A percentile compares a stretch with the other conserved stretches of the same genome.
Conservation (phyloP, 129 eudicot genomes). For the Scalesia atractyloides region DNA sequence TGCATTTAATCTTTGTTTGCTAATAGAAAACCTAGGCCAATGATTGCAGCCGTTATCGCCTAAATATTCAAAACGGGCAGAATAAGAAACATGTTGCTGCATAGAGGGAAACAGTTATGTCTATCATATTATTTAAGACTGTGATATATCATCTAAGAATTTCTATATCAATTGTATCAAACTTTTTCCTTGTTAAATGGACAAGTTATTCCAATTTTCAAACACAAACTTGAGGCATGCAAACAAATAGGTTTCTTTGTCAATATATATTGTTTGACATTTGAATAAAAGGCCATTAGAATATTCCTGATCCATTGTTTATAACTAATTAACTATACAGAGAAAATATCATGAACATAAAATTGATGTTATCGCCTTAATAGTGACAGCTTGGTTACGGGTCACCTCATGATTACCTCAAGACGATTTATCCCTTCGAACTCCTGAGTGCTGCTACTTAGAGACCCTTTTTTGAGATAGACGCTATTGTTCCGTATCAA, state of each 20-base stretch:
- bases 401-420: conserved; percentile 2
- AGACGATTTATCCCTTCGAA: not conserved
- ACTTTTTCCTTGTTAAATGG: not conserved
- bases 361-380: conserved; percentile 1
- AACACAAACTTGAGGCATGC: not conserved
- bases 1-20: conserved; percentile 16
- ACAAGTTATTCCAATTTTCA: not conserved
- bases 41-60: conserved; percentile 13
- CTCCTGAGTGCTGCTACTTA: not conserved
- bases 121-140: conserved; percentile 10
- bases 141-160: not conserved
- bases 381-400: not conserved
- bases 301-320: conserved; percentile 15
- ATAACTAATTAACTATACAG: conserved; percentile 3
- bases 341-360: conserved; percentile 13
- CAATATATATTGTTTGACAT: not conserved
- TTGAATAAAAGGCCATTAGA: not conserved
- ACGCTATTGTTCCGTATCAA: not conserved
- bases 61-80: conserved; percentile 10
- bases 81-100: conserved; percentile 8
- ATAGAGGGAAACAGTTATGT: conserved; percentile 15
- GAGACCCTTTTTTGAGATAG: not conserved
- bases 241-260: not conserved
- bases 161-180: not conserved
- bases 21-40: not conserved